Percentiles rank a stretch among this genome's conserved stretches.
phyloP scores from a whole-genome alignment of 2,329 filamentous ascomycete genomes.

The Calonectria honghensis region DNA sequence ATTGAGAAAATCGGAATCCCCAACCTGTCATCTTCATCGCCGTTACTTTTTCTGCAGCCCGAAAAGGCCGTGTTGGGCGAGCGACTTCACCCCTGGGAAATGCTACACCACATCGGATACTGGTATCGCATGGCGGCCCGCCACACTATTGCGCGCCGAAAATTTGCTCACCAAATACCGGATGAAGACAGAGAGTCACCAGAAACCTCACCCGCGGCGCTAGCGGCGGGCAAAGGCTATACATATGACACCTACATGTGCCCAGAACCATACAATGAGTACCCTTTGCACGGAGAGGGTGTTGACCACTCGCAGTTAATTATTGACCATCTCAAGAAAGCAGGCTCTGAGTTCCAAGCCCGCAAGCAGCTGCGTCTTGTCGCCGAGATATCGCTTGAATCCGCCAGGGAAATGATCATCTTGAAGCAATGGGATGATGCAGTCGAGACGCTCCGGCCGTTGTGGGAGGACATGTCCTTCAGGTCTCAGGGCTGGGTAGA shows the following conservation, averaged over 20 bases:
- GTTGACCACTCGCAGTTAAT: slow-evolving; percentile 75
- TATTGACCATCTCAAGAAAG: slow-evolving; percentile 70
- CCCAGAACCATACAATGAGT: slow-evolving; percentile 77
- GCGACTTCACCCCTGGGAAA: slow-evolving; percentile 77
- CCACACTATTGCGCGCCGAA: slow-evolving; percentile 73
- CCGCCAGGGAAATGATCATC: slow-evolving; percentile 72
- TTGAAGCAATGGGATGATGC: slow-evolving; percentile 72
- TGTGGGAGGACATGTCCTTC: slow-evolving; percentile 76
- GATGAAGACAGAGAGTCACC: slow-evolving; percentile 74
- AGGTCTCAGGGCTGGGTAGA: slow-evolving; percentile 76
- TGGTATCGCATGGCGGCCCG: slow-evolving; percentile 78
- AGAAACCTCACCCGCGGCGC: slow-evolving; percentile 67
- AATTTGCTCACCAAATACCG: slow-evolving; percentile 73
- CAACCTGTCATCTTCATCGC: slow-evolving; percentile 67
- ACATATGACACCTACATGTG: slow-evolving; percentile 81
- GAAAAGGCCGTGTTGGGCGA: slow-evolving; percentile 77
- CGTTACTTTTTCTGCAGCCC: slow-evolving; percentile 70
- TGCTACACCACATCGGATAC: slow-evolving; percentile 80
- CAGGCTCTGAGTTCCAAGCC: slow-evolving; percentile 72
- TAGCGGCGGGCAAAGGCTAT: slow-evolving; percentile 70
- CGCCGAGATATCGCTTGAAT: slow-evolving; percentile 75
- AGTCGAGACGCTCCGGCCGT: slow-evolving; percentile 71
- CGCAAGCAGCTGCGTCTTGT: slow-evolving; percentile 72
- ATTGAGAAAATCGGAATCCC: slow-evolving; percentile 73
- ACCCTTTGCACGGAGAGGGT: slow-evolving; percentile 69